A percentile compares a stretch with the other conserved stretches of the same genome.
Conservation (phyloP, 2,329 filamentous ascomycete genomes). For the Alternaria dauci region DNA sequence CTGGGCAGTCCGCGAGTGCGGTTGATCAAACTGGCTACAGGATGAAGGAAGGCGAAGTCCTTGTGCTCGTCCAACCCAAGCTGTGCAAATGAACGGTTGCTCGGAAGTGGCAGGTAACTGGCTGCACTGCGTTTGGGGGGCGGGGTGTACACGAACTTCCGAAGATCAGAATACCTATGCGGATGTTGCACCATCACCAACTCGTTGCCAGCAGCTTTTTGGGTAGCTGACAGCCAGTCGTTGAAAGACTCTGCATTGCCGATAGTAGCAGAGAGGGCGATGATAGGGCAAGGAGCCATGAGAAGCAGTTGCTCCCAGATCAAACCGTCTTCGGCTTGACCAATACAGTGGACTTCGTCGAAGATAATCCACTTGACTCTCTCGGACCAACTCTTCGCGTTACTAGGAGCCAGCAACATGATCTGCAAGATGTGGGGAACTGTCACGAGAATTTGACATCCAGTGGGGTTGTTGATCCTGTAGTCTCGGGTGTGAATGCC, state of each 20-base stretch:
- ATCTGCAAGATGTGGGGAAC: conserved; percentile 82
- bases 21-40: conserved; percentile 69
- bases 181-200: conserved; percentile 73
- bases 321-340: conserved; percentile 76
- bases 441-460: conserved; percentile 79
- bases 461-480: conserved; percentile 74
- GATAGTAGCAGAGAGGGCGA: conserved; percentile 81
- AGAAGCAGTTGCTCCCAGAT: conserved; percentile 82
- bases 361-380: conserved; percentile 80
- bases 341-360: conserved; percentile 83
- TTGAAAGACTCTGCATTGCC: conserved; percentile 77
- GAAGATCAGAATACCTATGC: conserved; percentile 76
- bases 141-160: conserved; percentile 74
- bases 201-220: conserved; percentile 68
- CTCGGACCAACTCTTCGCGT: conserved; percentile 73
- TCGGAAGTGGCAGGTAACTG: conserved; percentile 61
- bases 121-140: conserved; percentile 42
- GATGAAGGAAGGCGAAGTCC: conserved; percentile 70
- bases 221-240: conserved; percentile 71
- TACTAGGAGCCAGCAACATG: conserved; percentile 71
- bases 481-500: conserved; percentile 80
- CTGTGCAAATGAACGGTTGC: conserved; percentile 45
- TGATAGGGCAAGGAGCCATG: conserved; percentile 77
- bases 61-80: conserved; percentile 59
- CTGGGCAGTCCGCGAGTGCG: conserved; percentile 69